These are phyloP conservation scores for Termitomyces sp. DNA, from an alignment of 768 basidiomycete genomes.

Conservation along the genomic window DNA sequence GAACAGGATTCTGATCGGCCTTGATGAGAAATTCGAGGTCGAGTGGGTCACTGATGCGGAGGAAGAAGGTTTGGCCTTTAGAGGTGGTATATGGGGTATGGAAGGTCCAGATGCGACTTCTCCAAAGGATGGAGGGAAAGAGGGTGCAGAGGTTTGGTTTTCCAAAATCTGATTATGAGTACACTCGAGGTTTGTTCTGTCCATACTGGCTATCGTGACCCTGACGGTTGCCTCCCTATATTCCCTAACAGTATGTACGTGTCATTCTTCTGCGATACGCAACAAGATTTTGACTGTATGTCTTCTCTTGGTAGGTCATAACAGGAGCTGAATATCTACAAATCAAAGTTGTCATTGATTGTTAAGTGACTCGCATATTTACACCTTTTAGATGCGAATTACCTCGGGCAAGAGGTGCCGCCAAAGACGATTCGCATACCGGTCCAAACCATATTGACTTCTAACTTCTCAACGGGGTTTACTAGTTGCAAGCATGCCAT, in stretches of 20 bases:
- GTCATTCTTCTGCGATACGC: background rate
- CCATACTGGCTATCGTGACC: no score
- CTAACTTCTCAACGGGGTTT: background rate
- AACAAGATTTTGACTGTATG: background rate
- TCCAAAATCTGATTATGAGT: background rate
- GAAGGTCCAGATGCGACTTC: slow-evolving; percentile 26
- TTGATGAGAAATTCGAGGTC: slow-evolving; percentile 31
- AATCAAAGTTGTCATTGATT: no score
- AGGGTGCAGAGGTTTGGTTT: slow-evolving; percentile 38
- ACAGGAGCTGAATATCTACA: background rate
- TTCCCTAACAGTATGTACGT: no score
- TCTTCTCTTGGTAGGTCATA: no score
- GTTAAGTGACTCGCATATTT: no score
- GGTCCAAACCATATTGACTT: no score
- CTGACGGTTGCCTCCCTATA: no score
- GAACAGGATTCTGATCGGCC: slow-evolving; percentile 26
- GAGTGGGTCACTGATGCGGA: slow-evolving; percentile 29
- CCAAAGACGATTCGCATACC: no score
- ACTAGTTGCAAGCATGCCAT: background rate
- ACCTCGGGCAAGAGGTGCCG: no score
- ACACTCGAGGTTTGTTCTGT: background rate
- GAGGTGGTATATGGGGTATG: slow-evolving; percentile 36
- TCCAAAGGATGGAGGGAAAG: slow-evolving; percentile 25
- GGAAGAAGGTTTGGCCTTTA: slow-evolving; percentile 29
- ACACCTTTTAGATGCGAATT: no score